A percentile compares a stretch with the other conserved stretches of the same genome.
These are phyloP conservation scores for Gryganskiella cystojenkinii DNA, from an alignment of 192 early-diverging fungal genomes.

Conservation along the genomic window DNA sequence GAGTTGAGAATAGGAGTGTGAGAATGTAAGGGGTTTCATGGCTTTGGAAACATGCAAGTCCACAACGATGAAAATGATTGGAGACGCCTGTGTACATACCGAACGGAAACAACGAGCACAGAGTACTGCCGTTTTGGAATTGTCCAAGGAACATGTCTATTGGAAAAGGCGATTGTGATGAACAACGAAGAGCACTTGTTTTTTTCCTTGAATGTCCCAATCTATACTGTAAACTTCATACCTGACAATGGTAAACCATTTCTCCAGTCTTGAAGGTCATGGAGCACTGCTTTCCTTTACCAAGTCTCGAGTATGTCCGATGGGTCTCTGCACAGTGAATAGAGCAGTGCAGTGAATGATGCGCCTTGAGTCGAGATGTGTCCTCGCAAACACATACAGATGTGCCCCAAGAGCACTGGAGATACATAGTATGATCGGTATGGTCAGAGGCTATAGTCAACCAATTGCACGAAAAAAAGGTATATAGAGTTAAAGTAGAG, in stretches of 20 bases:
- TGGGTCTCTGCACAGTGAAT: slow-evolving; percentile 25
- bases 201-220: too few relatives aligned
- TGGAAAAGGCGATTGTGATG: too few relatives aligned
- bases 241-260: slow-evolving; percentile 35
- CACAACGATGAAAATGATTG: not conserved
- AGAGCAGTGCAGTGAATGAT: slow-evolving; percentile 21
- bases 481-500: not conserved
- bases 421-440: slow-evolving; percentile 35
- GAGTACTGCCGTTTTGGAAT: not conserved
- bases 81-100: not conserved
- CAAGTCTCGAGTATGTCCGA: slow-evolving; percentile 17
- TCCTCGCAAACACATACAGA: slow-evolving; percentile 30
- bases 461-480: not conserved
- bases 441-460: slow-evolving; percentile 45
- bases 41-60: too few relatives aligned
- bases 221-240: too few relatives aligned
- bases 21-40: too few relatives aligned
- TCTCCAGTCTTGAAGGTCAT: slow-evolving; percentile 18
- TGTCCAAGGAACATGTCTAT: slow-evolving; percentile 11
- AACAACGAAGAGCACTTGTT: not conserved
- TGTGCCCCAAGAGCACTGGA: slow-evolving; percentile 48
- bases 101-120: slow-evolving; percentile 37
- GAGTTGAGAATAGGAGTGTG: not conserved
- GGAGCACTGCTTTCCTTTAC: slow-evolving; percentile 29
- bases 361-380: not conserved